Conservation (phyloP, 1,139 yeast species). For the Eremothecium cymbalariae region DNA sequence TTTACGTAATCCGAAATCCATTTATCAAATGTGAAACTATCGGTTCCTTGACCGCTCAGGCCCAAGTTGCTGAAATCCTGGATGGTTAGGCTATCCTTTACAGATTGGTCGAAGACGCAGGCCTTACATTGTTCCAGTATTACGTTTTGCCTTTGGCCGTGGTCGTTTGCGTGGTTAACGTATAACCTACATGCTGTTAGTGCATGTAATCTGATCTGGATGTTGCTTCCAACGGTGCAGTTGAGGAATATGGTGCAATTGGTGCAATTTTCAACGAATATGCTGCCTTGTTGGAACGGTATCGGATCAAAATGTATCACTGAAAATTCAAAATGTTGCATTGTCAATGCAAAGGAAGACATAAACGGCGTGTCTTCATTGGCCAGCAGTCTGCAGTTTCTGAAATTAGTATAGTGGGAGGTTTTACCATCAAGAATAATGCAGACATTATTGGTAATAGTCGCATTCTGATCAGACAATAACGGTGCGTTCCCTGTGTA, state of each 20-base stretch:
- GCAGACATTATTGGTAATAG: no score
- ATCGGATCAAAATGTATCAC: constrained; percentile 4
- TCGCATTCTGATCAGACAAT: no score
- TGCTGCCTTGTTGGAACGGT: constrained; percentile 17
- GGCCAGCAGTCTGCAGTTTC: not conserved
- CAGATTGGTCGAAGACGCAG: constrained; percentile 15
- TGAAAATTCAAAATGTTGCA: constrained; percentile 5
- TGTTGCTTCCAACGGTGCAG: constrained; percentile 10
- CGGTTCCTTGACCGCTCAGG: not conserved
- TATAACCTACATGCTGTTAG: constrained; percentile 16
- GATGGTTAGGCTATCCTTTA: constrained; percentile 7
- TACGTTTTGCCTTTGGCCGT: constrained; percentile 14
- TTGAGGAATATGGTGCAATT: constrained; percentile 12
- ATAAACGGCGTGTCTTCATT: not conserved
- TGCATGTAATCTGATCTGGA: constrained; percentile 21
- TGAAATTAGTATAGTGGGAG: not conserved
- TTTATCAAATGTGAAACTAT: constrained; percentile 2
- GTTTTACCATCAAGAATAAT: no score
- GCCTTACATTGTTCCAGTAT: constrained; percentile 18
- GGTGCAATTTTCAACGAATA: constrained; percentile 15
- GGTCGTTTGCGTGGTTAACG: constrained; percentile 5
- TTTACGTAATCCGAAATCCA: no score
- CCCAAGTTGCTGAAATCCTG: constrained; percentile 17
- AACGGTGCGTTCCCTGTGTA: no score
- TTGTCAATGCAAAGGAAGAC: constrained; percentile 5